Base-by-base conservation (phyloP, 2,329 filamentous ascomycete species). In the Alternaria infectoria region DNA sequence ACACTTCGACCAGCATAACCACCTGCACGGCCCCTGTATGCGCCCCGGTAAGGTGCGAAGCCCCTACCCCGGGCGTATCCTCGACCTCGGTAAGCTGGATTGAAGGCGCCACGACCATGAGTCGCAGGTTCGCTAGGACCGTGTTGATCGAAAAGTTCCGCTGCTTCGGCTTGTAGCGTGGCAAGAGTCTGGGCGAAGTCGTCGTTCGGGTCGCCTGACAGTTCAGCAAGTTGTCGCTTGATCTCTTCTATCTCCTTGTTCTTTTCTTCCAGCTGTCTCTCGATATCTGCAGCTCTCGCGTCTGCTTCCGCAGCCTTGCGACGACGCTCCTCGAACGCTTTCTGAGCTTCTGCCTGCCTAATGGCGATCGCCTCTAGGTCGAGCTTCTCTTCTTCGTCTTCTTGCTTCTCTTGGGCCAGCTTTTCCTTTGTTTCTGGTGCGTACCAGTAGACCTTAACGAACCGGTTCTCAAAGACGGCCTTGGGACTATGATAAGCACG, bases 361-460 rank as follows among this genome's bases (percentile, higher is more conserved):
- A 83, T 86, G 21, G 86, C 81, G 66, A 95, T 89, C 67, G 92
- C 91, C 51, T 91, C 90, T 66, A 89, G 83, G 71, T 94, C 90
- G 10, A 93, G 83, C 65, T 88, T 86, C 1, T 87, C 83, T 9
- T 65, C 54, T n/a, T 68, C 62, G 10, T 47, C 74, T 6, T 62
- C 58, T 8, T 73, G 67, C 64, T 74, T 72, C 3, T 75, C 69
- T 5, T 23, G 28, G 3, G 47, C 7, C 36, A 57, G 15, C 54
- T 51, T 25, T 40, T 45, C 51, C 17, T 19, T 26, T 46, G 69
- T 46, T 15, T 75, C 69, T 6, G 84, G 80, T 69, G 88, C 90
- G 74, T 88, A 86, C 92, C 92, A 95, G 72, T 90, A 93, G 0
- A 95, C 90, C 72, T 93, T 94, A 52, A 96, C 92, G 70, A 96